These are phyloP conservation scores for Erythrophleum ivorense DNA, from an alignment of 331 rosid species.

Conservation along the genomic window DNA sequence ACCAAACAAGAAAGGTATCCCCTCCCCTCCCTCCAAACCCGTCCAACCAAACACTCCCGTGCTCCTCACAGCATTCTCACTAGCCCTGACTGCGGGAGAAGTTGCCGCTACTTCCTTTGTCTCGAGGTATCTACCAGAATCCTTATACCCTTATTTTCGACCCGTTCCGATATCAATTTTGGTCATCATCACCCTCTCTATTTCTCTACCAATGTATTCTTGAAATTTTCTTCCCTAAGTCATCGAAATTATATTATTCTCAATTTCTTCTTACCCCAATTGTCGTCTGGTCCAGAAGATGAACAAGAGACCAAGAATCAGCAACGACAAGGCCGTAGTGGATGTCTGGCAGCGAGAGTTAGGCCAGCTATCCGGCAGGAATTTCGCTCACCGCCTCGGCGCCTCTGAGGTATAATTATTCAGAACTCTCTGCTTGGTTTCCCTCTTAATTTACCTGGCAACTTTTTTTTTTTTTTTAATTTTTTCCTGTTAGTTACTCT, in stretches of 20 bases:
- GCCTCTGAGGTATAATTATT: constrained; percentile 68
- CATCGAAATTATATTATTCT: background rate
- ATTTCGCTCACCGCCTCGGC: constrained; percentile 71
- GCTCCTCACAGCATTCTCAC: too few species aligned
- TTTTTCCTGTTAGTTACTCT: background rate
- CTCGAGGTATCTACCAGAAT: too few species aligned
- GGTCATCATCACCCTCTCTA: background rate
- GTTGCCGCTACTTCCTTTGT: too few species aligned
- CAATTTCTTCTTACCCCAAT: background rate
- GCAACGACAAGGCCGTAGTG: constrained; percentile 51
- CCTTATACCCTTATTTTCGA: too few species aligned
- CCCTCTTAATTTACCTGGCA: background rate
- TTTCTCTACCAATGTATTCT: too few species aligned
- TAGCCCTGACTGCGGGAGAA: too few species aligned
- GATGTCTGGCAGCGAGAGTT: constrained; percentile 76
- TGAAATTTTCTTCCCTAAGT: background rate
- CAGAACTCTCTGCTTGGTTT: background rate
- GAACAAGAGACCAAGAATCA: constrained; percentile 56
- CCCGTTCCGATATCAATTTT: too few species aligned
- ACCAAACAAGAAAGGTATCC: too few species aligned
- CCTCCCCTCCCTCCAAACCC: too few species aligned
- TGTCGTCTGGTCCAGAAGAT: constrained; percentile 35
- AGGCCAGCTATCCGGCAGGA: constrained; percentile 67
- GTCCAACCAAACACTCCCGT: too few species aligned
- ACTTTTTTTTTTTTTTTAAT: background rate